Evolutionary conservation across 805 yeast species (phyloP).

Genomic region (Kazachstania taianensis): DNA sequence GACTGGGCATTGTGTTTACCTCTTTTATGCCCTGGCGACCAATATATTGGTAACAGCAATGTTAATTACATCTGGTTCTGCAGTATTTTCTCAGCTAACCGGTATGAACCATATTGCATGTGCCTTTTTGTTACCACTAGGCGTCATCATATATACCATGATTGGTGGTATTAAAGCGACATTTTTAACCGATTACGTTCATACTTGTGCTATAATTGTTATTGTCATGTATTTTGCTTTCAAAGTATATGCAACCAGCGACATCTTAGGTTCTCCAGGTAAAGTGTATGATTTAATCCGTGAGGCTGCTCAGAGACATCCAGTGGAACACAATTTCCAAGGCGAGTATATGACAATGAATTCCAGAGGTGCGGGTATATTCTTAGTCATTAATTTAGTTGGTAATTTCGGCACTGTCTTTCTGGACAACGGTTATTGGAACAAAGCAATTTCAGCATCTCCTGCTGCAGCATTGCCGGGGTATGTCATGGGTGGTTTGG

Average conservation of each 20-base stretch:
- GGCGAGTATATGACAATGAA: slow-evolving; percentile 87
- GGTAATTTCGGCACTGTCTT: slow-evolving; percentile 89
- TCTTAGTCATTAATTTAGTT: slow-evolving; percentile 77
- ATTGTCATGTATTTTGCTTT: slow-evolving; percentile 77
- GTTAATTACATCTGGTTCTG: slow-evolving; percentile 86
- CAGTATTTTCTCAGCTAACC: slow-evolving; percentile 68
- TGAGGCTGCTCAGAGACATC: slow-evolving; percentile 46
- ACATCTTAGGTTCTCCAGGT: slow-evolving; percentile 70
- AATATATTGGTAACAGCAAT: slow-evolving; percentile 86
- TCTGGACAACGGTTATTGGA: slow-evolving; percentile 80
- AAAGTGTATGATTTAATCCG: slow-evolving; percentile 66
- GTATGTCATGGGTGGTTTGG: slow-evolving; percentile 76
- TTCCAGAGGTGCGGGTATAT: slow-evolving; percentile 78
- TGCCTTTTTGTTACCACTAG: slow-evolving; percentile 71
- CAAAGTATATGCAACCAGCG: slow-evolving; percentile 62
- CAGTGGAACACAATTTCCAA: slow-evolving; percentile 68
- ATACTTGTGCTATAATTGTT: slow-evolving; percentile 70
- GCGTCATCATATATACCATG: slow-evolving; percentile 62
- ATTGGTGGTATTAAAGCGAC: slow-evolving; percentile 82
- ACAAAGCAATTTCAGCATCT: slow-evolving; percentile 77
- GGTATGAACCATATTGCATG: slow-evolving; percentile 80
- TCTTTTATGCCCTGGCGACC: slow-evolving; percentile 78
- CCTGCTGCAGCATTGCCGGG: slow-evolving; percentile 84
- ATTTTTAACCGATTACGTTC: slow-evolving; percentile 67
- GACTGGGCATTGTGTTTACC: slow-evolving; percentile 56